Percentiles rank a stretch among this genome's conserved stretches.
phyloP scores from a whole-genome alignment of 2,329 filamentous ascomycete genomes.

The Penicillium sp. region DNA sequence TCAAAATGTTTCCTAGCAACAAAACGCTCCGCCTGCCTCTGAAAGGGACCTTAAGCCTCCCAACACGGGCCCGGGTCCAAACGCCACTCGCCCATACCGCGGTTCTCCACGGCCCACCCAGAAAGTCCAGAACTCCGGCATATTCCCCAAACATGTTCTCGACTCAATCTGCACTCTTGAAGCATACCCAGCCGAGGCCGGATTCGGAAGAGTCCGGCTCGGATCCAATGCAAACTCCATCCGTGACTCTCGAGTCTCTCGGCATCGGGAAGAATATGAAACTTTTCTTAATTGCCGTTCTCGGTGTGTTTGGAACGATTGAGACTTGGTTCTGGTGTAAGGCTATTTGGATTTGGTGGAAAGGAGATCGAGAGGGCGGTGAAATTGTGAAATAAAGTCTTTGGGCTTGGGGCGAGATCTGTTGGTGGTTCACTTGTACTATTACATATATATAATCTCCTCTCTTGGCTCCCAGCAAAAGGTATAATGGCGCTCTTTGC shows the following conservation, averaged over 20 bases:
- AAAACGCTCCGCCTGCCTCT: not conserved
- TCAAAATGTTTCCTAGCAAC: not conserved
- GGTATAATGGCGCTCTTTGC: too few relatives aligned
- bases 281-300: constrained; percentile 24
- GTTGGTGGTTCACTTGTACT: too few relatives aligned
- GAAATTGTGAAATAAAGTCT: not conserved
- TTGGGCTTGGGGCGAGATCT: not conserved
- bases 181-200: not conserved
- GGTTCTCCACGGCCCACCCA: not conserved
- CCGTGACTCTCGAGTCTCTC: constrained; percentile 24
- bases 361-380: not conserved
- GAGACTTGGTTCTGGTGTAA: constrained; percentile 36
- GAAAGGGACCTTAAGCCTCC: not conserved
- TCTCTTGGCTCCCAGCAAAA: too few relatives aligned
- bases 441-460: too few relatives aligned
- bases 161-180: not conserved
- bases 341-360: constrained; percentile 26
- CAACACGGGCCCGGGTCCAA: not conserved
- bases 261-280: constrained; percentile 31
- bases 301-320: constrained; percentile 33
- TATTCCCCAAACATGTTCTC: not conserved
- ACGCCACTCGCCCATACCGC: constrained; percentile 2
- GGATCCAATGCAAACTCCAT: not conserved
- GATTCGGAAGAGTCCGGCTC: not conserved
- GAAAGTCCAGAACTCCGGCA: not conserved